These are phyloP conservation scores for Capronia americana DNA, from an alignment of 2,329 filamentous ascomycete species.

Conservation along the genomic window DNA sequence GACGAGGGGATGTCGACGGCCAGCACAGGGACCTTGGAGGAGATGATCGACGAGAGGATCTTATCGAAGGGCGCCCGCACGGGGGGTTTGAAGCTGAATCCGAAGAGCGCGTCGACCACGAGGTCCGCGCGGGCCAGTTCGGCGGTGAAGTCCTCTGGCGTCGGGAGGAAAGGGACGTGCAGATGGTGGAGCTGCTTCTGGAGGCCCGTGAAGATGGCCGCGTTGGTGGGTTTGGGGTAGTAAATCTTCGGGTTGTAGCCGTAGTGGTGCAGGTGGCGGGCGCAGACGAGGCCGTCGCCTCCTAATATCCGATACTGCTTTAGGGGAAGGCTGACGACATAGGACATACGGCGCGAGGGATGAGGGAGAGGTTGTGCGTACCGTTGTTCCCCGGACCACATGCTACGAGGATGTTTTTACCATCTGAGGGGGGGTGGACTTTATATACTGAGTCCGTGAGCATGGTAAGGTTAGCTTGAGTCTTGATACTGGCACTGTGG, in stretches of 20 bases:
- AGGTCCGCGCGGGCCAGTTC: conserved; percentile 75
- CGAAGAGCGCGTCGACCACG: conserved; percentile 91
- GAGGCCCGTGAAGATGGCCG: conserved; percentile 86
- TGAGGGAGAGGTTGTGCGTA: conserved; percentile 35
- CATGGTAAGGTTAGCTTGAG: not conserved
- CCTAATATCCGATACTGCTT: conserved; percentile 56
- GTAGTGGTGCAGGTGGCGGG: conserved; percentile 88
- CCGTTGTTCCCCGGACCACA: conserved; percentile 81
- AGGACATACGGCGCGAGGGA: not conserved
- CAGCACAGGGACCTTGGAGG: conserved; percentile 74
- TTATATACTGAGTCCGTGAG: conserved; percentile 66
- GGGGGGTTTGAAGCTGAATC: conserved; percentile 90
- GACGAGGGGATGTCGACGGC: conserved; percentile 92
- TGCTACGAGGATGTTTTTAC: conserved; percentile 79
- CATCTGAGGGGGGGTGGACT: conserved; percentile 76
- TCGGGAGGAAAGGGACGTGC: conserved; percentile 72
- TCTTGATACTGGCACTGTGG: not conserved
- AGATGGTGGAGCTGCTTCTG: conserved; percentile 84
- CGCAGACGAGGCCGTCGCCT: conserved; percentile 92
- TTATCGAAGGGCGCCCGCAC: conserved; percentile 89
- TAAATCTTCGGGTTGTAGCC: conserved; percentile 89
- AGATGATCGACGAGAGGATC: conserved; percentile 78
- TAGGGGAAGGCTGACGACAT: not conserved
- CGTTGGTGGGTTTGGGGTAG: conserved; percentile 90
- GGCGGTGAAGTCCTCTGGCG: conserved; percentile 71